Evolutionary conservation across 2,329 filamentous ascomycete genomes (phyloP), one percentile per base, ranked within the genome.

Genomic region (Verticillium tricorpus): DNA sequence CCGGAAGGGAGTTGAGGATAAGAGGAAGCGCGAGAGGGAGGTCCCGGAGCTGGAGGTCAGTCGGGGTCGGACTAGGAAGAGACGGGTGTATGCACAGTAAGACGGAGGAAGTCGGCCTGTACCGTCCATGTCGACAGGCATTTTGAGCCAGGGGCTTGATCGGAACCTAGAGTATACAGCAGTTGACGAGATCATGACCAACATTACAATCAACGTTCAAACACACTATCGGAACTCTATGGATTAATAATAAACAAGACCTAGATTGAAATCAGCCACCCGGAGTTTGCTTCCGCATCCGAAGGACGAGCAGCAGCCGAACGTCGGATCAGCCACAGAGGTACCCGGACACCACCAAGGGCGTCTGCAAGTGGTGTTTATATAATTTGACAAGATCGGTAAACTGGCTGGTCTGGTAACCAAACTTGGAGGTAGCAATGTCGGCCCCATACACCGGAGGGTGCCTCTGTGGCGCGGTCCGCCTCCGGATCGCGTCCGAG

Each of bases 401-500:
- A 40, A 40, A 12, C 37, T 40, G 7, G 11, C 11, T 11, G 35
- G 37, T 17, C 2, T 40, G 6, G 15, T 40, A 12, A 40, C 4
- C 15, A 32, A 34, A 17, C 5, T n/a, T n/a, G n/a, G n/a, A n/a
- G n/a, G 25, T n/a, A 17, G 62, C 19, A 22, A 67, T 65, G 62
- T 11, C 62, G 5, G 52, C 60, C 32, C 57, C 60, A 6, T 64
- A 65, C 31, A 35, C 56, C 12, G 66, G 65, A 6, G 50, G 55
- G 0, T 67, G 63, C 25, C 59, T 67, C 19, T 67, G 66, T 12
- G 66, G 62, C 22, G 64, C 58, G 2, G 57, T 67, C 32, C n/a
- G 25, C 14, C 14, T 66, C 11, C 17, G 59, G 6, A 60, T 67
- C 12, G 34, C 58, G 2, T 25, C 60, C 6, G 57, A 59, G n/a